These are phyloP conservation scores for Infundibulicybe gibba DNA, from an alignment of 768 basidiomycete genomes.

Conservation along the genomic window DNA sequence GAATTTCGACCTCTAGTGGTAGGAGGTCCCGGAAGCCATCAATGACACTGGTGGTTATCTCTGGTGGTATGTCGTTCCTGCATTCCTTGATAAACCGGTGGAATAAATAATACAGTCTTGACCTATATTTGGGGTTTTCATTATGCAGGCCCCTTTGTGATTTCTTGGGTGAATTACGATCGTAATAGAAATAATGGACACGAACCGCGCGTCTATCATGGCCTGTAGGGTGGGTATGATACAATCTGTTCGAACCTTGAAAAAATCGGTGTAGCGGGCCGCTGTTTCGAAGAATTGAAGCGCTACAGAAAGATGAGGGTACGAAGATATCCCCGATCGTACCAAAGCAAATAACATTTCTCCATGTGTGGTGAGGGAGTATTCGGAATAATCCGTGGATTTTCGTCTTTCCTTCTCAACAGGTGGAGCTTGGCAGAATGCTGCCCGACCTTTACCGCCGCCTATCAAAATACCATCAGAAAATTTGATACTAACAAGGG, in stretches of 20 bases:
- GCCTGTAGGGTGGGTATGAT: conserved; percentile 85
- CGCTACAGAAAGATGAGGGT: conserved; percentile 79
- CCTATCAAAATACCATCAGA: conserved; percentile 29
- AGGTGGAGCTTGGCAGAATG: conserved; percentile 78
- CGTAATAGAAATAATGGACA: conserved; percentile 3
- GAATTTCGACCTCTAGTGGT: conserved; percentile 68
- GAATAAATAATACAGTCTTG: conserved; percentile 89
- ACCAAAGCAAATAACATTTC: conserved; percentile 85
- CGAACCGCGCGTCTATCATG: conserved; percentile 81
- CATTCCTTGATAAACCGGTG: conserved; percentile 87
- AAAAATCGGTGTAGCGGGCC: conserved; percentile 94
- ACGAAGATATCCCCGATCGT: conserved; percentile 75
- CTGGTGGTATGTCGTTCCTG: conserved; percentile 69
- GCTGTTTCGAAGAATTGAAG: conserved; percentile 93
- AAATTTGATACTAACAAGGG: neutral
- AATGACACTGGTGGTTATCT: conserved; percentile 69
- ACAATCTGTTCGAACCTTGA: conserved; percentile 88
- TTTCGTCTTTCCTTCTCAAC: conserved; percentile 67
- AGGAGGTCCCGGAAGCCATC: conserved; percentile 76
- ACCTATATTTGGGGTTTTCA: conserved; percentile 59
- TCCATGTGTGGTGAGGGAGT: conserved; percentile 85
- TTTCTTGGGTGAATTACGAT: too few relatives aligned
- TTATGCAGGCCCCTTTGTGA: conserved; percentile 80
- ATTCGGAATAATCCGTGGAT: conserved; percentile 69
- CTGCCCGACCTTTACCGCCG: conserved; percentile 77